phyloP scores from a whole-genome alignment of 306 rosid genomes.

The Gastrolobium villosum region DNA sequence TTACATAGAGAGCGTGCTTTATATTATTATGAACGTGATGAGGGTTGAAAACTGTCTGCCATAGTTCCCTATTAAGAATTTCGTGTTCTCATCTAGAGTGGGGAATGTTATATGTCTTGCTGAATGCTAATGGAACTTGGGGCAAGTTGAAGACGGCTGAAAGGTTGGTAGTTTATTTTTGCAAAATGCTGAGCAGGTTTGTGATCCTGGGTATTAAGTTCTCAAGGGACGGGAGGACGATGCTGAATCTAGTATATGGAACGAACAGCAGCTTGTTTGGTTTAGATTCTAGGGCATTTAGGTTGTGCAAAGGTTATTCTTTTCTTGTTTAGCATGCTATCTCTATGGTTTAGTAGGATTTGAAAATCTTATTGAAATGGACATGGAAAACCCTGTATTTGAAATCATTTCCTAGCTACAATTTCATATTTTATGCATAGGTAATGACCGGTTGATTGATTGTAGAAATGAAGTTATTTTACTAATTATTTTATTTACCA shows the following conservation, averaged over 20 bases:
- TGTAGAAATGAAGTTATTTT: conserved; percentile 31
- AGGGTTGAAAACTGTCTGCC: conserved; percentile 1
- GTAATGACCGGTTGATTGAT: conserved; percentile 39
- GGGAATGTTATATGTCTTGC: conserved; percentile 21
- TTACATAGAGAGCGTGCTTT: conserved; percentile 4
- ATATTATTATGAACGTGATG: conserved; percentile 1
- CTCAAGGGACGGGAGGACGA: conserved; percentile 14
- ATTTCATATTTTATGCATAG: conserved; percentile 12
- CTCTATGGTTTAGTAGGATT: conserved; percentile 32
- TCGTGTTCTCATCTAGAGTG: conserved; percentile 35
- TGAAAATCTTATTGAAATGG: conserved; percentile 17
- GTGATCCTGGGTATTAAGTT: conserved; percentile 6
- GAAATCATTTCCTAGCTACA: neutral
- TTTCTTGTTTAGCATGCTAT: neutral
- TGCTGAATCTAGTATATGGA: conserved; percentile 25
- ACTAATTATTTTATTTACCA: conserved; percentile 52
- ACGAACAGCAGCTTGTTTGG: conserved; percentile 9
- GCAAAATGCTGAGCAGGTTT: conserved; percentile 14
- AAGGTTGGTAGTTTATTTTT: conserved; percentile 29
- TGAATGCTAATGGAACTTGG: conserved; percentile 34
- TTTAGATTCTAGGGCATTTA: conserved; percentile 23
- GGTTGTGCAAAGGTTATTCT: conserved; percentile 20
- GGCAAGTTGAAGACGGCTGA: conserved; percentile 19
- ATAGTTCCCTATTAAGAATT: conserved; percentile 36
- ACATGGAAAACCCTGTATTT: neutral